phyloP scores from a whole-genome alignment of 192 early-diverging fungal genomes.

The Rhizoclosmatium globosum region DNA sequence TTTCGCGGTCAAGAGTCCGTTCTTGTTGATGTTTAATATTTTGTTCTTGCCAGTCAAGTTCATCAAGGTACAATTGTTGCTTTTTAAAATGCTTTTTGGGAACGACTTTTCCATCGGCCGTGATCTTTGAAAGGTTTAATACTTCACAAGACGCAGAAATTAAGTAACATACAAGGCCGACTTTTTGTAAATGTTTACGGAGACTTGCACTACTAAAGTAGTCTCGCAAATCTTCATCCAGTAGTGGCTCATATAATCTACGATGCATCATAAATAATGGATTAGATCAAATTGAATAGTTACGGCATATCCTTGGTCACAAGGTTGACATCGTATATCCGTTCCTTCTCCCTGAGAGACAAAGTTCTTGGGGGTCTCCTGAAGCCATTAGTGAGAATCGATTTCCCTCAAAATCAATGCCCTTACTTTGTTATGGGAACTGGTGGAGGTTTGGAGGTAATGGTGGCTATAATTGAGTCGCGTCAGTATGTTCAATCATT shows the following conservation, averaged over 20 bases:
- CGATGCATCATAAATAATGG: neutral
- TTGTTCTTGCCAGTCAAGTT: slow-evolving; percentile 42
- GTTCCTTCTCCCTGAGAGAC: slow-evolving; percentile 47
- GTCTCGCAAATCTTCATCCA: slow-evolving; percentile 61
- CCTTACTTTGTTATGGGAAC: too few relatives aligned
- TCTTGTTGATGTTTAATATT: slow-evolving; percentile 51
- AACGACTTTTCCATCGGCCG: slow-evolving; percentile 53
- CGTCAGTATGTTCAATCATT: too few relatives aligned
- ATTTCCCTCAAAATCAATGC: too few relatives aligned
- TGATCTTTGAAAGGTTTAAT: slow-evolving; percentile 45
- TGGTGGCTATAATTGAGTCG: too few relatives aligned
- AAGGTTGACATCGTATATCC: slow-evolving; percentile 65
- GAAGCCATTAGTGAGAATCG: too few relatives aligned
- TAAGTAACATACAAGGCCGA: slow-evolving; percentile 55
- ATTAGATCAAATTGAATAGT: neutral
- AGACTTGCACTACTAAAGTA: slow-evolving; percentile 61
- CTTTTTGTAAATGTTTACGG: slow-evolving; percentile 54
- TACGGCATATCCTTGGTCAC: slow-evolving; percentile 57
- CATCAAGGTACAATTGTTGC: slow-evolving; percentile 60
- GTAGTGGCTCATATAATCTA: slow-evolving; percentile 59
- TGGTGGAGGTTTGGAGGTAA: too few relatives aligned
- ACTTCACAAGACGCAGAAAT: too few relatives aligned
- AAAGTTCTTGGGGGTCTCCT: neutral
- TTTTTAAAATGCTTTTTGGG: slow-evolving; percentile 58
- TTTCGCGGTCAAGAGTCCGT: slow-evolving; percentile 55